Base-by-base conservation (phyloP, 495 filamentous ascomycete species). In the Aspergillus haitiensis region DNA sequence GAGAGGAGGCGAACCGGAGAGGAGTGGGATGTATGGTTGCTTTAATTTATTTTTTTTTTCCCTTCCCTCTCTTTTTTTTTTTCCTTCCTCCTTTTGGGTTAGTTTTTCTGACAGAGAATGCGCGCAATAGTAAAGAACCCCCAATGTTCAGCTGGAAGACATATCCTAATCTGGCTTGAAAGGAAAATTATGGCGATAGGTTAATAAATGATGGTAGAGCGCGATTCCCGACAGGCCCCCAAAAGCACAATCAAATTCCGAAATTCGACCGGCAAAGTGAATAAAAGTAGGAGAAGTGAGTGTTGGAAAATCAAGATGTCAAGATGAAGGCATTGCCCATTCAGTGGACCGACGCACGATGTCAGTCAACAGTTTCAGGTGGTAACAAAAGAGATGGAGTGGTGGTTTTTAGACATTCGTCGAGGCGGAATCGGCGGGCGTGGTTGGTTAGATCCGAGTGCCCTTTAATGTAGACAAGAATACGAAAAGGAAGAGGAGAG, bases 401-500 rank as follows among this genome's bases (percentile, higher is more conserved):
- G 15, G 37, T 40, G 9, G 21, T 40, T 40, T n/a, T 21, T 47
- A 47, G 10, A 47, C 44, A n/a, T 47, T 18, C 44, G 27, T 47
- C 18, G 53, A 16, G n/a, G 42, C 16, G 32, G n/a, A 40, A 15
- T 40, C 2, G 32, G 13, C 27, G 6, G 15, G 44, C 7, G 35
- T 32, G 32, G n/a, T 27, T 13, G 32, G 16, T 15, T 16, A 18
- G 13, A 16, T 10, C 37, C 32, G 12, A n/a, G 50, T 34, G 50
- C 35, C 11, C 15, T 34, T 10, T 52, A 18, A 50, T 12, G n/a
- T 39, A 55, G 51, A 62, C 46, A 55, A 53, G 51, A 56, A 27
- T 36, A 48, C 54, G 55, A 60, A 52, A 46, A 39, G 36, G 10
- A 47, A 40, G 52, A 37, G 52, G 39, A 50, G 44, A 60, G 45